Conservation (phyloP, 2,329 filamentous ascomycete species). For the Aspergillus carbonarius region DNA sequence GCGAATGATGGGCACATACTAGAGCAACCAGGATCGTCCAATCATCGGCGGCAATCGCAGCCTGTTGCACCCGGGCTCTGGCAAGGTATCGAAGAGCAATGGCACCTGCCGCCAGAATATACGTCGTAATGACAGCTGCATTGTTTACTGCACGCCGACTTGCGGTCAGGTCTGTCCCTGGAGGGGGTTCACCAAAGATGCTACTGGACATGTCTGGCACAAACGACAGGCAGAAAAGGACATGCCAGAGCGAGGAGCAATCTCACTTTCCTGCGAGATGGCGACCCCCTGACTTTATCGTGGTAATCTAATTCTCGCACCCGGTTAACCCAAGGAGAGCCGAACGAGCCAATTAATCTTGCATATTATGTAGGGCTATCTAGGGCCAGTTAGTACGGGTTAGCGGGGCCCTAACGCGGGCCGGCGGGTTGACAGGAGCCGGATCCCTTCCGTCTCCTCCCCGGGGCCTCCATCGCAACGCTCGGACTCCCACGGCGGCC, state of each 20-base stretch:
- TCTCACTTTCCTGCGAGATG: too few relatives aligned
- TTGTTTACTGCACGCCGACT: not conserved
- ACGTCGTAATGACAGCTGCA: not conserved
- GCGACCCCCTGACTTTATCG: too few relatives aligned
- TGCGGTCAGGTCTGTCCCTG: constrained; percentile 1
- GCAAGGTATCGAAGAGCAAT: constrained; percentile 1
- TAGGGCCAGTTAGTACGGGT: too few relatives aligned
- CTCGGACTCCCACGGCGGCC: too few relatives aligned
- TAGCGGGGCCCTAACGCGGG: too few relatives aligned
- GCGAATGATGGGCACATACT: not conserved
- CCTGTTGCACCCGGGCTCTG: not conserved
- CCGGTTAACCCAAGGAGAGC: too few relatives aligned
- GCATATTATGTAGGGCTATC: too few relatives aligned
- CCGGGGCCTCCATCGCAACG: too few relatives aligned
- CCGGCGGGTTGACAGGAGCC: too few relatives aligned
- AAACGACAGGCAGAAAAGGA: not conserved
- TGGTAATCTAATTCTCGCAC: too few relatives aligned
- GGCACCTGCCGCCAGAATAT: not conserved
- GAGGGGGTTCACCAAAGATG: not conserved
- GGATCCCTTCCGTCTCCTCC: too few relatives aligned
- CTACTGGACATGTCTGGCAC: not conserved
- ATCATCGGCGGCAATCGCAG: constrained; percentile 4
- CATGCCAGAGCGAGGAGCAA: not conserved
- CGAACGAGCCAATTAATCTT: too few relatives aligned
- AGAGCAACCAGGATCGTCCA: constrained; percentile 5